Conservation (phyloP, 2,329 filamentous ascomycete species). For the Tricladium varicosporioides region DNA sequence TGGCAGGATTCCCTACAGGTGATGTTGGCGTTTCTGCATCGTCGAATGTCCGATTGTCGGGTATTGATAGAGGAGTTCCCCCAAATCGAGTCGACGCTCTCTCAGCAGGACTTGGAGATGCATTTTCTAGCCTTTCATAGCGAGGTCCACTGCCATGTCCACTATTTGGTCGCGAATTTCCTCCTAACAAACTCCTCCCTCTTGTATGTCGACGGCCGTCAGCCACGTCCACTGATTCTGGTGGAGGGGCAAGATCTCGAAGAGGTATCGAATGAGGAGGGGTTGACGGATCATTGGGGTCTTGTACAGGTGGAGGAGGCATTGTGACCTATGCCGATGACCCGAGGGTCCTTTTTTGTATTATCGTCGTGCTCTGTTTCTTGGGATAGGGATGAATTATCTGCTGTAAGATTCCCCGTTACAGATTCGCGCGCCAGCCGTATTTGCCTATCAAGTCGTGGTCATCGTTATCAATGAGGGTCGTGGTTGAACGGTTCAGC, state of each 20-base stretch:
- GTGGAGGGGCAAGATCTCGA: conserved; percentile 51
- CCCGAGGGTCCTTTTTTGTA: conserved; percentile 15
- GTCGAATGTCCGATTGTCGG: conserved; percentile 12
- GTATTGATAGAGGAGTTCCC: conserved; percentile 2
- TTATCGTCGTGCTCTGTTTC: background rate
- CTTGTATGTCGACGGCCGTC: conserved; percentile 29
- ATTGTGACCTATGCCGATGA: conserved; percentile 35
- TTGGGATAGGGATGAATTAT: background rate
- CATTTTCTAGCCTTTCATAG: conserved; percentile 33
- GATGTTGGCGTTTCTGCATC: conserved; percentile 28
- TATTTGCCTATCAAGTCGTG: background rate
- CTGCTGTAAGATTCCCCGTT: background rate
- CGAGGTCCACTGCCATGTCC: conserved; percentile 26
- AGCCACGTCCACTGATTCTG: conserved; percentile 29
- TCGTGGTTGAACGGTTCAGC: background rate
- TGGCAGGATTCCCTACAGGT: conserved; percentile 30
- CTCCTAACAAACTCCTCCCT: conserved; percentile 32
- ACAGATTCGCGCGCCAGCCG: background rate
- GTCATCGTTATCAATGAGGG: background rate
- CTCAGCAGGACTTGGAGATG: conserved; percentile 28
- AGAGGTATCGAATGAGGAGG: conserved; percentile 67
- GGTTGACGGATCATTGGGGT: conserved; percentile 41
- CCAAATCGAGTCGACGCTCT: conserved; percentile 10
- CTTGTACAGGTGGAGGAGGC: conserved; percentile 48
- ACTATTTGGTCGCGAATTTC: conserved; percentile 27